Base-by-base conservation (phyloP, 495 filamentous ascomycete genomes). In the Cudoniella acicularis region DNA sequence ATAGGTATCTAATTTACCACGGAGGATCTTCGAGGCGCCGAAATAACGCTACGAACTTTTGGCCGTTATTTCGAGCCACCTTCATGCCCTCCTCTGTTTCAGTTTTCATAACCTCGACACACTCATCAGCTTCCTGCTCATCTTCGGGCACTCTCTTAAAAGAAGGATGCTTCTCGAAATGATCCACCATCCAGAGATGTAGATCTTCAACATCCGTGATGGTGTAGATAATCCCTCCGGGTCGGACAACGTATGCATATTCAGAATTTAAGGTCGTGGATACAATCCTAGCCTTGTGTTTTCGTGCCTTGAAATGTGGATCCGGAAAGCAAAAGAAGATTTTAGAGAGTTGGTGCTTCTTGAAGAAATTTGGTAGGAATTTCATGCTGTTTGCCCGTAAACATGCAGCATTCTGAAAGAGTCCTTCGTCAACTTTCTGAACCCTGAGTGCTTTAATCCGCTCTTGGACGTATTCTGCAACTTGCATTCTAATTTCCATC, bases 311-410 rank as follows among this genome's bases (percentile, higher is more conserved):
- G 78, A 98, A 98, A 71, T 98, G 94, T 60, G 94, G 94, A 68
- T 98, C 94, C 0, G 94, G 94, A 73, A 98, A 98, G 76, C 94
- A 97, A 68, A 98, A 88, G 71, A 97, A 98, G 69, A 96, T 88
- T 70, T 91, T 93, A 54, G 79, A 80, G 25, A 98, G 83, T 68
- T 96, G 88, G 23, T 65, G 70, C 66, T 82, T 87, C 52, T 70
- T 73, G 77, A 98, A 97, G 79, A 96, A 95, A 70, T 98, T 96
- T 42, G 94, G 93, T 16, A 98, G 76, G 76, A 97, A 98, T 64
- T 98, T 98, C 94, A 98, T 98, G 13, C 89, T 90, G 76, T 98
- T 98, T 60, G 88, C 88, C 57, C 94, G 87, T 43, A 97, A 72
- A 57, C 90, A 92, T 48, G 85, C 79, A 59, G 92, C 87, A 72